Percentiles rank a stretch among this genome's conserved stretches.
phyloP scores from a whole-genome alignment of 768 basidiomycete species.

The Pilatotrama ljubarskyi region DNA sequence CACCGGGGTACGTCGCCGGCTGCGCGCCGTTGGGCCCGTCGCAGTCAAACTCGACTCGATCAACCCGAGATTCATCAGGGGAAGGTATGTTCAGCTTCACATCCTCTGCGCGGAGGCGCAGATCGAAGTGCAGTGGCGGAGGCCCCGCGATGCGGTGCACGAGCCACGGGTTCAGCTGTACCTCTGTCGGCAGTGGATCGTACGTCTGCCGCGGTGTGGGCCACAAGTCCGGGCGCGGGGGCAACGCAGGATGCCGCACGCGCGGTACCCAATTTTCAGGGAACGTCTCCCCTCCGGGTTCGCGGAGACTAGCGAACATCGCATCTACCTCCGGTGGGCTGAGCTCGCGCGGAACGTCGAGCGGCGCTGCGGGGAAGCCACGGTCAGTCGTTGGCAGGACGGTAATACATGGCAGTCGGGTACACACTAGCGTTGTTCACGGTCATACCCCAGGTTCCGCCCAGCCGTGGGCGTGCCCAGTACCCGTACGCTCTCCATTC shows the following conservation, averaged over 20 bases:
- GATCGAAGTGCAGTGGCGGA: slow-evolving; percentile 50
- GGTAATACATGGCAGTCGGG: neutral
- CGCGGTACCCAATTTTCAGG: slow-evolving; percentile 53
- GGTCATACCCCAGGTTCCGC: slow-evolving; percentile 30
- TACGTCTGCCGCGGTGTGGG: slow-evolving; percentile 40
- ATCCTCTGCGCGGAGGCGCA: slow-evolving; percentile 32
- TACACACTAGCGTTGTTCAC: slow-evolving; percentile 47
- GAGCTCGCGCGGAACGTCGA: slow-evolving; percentile 26
- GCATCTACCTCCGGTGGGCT: slow-evolving; percentile 27
- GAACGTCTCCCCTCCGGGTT: slow-evolving; percentile 28
- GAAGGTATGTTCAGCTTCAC: slow-evolving; percentile 24
- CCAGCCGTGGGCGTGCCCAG: slow-evolving; percentile 49
- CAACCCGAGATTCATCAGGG: neutral
- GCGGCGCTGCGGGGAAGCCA: slow-evolving; percentile 21
- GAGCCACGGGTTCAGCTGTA: slow-evolving; percentile 60
- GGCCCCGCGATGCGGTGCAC: slow-evolving; percentile 44
- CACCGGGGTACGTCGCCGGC: slow-evolving; percentile 63
- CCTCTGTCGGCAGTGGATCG: slow-evolving; percentile 46
- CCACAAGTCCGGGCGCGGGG: slow-evolving; percentile 51
- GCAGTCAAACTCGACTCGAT: slow-evolving; percentile 5
- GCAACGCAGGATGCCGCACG: slow-evolving; percentile 48
- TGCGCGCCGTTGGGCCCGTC: slow-evolving; percentile 41
- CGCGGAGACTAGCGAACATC: slow-evolving; percentile 36
- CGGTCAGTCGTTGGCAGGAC: neutral
- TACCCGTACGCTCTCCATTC: slow-evolving; percentile 60